A percentile compares a stretch with the other conserved stretches of the same genome.
phyloP scores from a whole-genome alignment of 371 early-diverging fungal genomes.

The Mortierella sp. region DNA sequence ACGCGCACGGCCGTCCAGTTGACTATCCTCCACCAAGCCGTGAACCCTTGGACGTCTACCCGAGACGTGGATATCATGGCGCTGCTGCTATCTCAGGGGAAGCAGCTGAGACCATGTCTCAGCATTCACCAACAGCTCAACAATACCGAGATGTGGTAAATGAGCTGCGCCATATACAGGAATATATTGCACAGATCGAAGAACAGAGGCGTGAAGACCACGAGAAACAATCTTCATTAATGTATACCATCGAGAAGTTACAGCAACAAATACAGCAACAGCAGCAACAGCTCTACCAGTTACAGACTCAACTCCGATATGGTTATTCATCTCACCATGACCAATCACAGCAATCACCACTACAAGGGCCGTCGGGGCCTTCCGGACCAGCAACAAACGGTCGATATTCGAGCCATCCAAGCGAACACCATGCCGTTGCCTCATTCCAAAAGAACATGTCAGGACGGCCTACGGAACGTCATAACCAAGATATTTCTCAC shows the following conservation, averaged over 20 bases:
- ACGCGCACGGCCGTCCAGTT: constrained; percentile 16
- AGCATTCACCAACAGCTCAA: constrained; percentile 17
- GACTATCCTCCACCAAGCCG: constrained; percentile 1
- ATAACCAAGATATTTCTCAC: constrained; percentile 9
- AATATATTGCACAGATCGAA: constrained; percentile 29
- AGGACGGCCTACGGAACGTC: constrained; percentile 11
- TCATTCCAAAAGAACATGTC: not conserved
- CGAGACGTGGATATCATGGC: constrained; percentile 2
- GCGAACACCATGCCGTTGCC: no score
- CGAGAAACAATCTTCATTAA: constrained; percentile 29
- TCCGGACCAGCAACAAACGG: no score
- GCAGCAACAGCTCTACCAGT: constrained; percentile 35
- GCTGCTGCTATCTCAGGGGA: not conserved
- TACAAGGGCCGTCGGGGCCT: not conserved
- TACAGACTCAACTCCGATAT: constrained; percentile 40
- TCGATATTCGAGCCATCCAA: constrained; percentile 11
- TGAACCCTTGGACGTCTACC: not conserved
- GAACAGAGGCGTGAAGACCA: constrained; percentile 22
- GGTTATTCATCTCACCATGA: constrained; percentile 12
- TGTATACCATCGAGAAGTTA: constrained; percentile 33
- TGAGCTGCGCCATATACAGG: constrained; percentile 36
- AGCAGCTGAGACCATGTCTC: not conserved
- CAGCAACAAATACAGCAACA: constrained; percentile 46
- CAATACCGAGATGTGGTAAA: constrained; percentile 36
- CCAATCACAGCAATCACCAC: constrained; percentile 3